Conservation (phyloP, 176 grass and related monocot species). For the Otatea glauca region DNA sequence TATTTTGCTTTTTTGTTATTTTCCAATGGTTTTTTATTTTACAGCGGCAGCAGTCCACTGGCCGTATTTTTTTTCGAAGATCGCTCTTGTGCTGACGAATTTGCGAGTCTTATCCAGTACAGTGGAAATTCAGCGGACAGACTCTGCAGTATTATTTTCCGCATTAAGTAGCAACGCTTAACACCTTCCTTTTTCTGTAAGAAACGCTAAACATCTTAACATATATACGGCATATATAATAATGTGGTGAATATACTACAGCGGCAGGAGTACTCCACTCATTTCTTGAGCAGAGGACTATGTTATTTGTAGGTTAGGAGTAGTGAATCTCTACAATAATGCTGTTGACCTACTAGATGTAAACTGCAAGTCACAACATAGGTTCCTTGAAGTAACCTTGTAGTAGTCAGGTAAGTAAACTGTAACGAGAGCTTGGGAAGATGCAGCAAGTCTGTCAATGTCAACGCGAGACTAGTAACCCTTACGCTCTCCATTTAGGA, state of each 20-base stretch:
- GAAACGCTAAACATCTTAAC: neutral
- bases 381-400: conserved; percentile 49
- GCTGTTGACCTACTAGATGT: conserved; percentile 43
- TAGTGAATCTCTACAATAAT: neutral
- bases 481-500: conserved; percentile 4
- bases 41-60: too few relatives aligned
- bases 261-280: neutral
- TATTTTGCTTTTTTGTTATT: too few relatives aligned
- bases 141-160: too few relatives aligned
- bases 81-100: too few relatives aligned
- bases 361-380: conserved; percentile 38
- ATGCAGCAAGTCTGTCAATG: conserved; percentile 2
- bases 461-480: conserved; percentile 32
- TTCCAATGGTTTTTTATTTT: too few relatives aligned
- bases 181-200: too few relatives aligned
- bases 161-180: neutral
- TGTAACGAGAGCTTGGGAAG: conserved; percentile 10
- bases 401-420: neutral
- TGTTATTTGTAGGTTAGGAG: neutral
- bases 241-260: neutral
- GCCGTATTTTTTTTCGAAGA: too few relatives aligned
- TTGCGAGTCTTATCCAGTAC: too few relatives aligned
- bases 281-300: neutral
- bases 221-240: neutral
- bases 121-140: too few relatives aligned